Conservation (phyloP, 108 stramenopile species). For the Cyclotella baltica region DNA sequence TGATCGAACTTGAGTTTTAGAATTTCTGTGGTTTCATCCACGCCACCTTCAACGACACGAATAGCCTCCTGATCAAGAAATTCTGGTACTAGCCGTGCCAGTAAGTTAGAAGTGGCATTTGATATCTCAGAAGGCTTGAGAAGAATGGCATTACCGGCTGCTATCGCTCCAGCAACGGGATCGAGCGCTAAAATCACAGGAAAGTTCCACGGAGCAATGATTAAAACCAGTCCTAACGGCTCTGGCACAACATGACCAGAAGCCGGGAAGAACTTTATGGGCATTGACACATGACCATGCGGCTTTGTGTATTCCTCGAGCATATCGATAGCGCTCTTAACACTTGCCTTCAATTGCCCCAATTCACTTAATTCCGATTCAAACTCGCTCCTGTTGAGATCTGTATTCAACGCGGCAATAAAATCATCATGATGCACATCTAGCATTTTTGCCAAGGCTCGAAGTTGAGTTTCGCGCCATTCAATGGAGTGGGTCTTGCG, state of each 20-base stretch:
- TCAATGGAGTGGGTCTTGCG: constrained; percentile 20
- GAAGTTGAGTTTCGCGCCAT: constrained; percentile 30
- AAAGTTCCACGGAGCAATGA: constrained; percentile 90
- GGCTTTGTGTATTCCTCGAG: background rate
- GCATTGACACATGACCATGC: constrained; percentile 11
- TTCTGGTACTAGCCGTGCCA: constrained; percentile 50
- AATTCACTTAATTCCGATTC: constrained; percentile 12
- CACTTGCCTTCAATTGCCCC: background rate
- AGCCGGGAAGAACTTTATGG: constrained; percentile 24
- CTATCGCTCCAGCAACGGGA: constrained; percentile 75
- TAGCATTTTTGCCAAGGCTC: constrained; percentile 13
- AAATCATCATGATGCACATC: constrained; percentile 20
- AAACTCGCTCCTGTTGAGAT: constrained; percentile 8
- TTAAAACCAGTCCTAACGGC: constrained; percentile 41
- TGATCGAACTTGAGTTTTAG: constrained; percentile 71
- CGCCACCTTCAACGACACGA: constrained; percentile 78
- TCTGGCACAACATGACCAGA: background rate
- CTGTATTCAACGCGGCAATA: background rate
- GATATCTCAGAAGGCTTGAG: constrained; percentile 86
- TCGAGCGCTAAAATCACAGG: constrained; percentile 68
- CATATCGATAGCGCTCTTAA: background rate
- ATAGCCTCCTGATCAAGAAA: constrained; percentile 75
- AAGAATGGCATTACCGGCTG: constrained; percentile 86
- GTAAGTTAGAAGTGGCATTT: constrained; percentile 43
- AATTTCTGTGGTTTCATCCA: constrained; percentile 63